A percentile compares a stretch with the other conserved stretches of the same genome.
phyloP scores from a whole-genome alignment of 441 rosid species.

The Syzygium malaccense region DNA sequence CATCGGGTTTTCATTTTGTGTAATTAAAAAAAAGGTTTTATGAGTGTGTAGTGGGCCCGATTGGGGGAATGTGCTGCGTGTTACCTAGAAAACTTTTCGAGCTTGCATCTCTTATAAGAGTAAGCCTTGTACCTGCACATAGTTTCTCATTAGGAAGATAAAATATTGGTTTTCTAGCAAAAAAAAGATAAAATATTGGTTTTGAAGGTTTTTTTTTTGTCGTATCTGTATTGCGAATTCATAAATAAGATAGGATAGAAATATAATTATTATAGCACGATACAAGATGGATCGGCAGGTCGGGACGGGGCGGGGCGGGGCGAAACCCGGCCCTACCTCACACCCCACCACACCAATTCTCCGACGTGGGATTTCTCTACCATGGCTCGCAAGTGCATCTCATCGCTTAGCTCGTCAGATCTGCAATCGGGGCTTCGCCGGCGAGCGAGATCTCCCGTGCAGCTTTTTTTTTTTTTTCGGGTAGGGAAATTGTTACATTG shows the following conservation, averaged over 20 bases:
- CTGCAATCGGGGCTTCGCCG: not conserved
- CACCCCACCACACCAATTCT: no score
- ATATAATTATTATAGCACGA: not conserved
- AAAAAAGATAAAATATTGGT: not conserved
- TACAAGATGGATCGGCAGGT: fast-evolving
- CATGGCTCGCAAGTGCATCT: no score
- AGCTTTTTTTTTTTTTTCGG: not conserved
- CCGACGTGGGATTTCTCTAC: fast-evolving
- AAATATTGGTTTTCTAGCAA: not conserved
- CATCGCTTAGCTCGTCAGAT: not conserved
- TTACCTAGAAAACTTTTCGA: not conserved
- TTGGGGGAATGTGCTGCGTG: no score
- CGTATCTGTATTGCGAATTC: not conserved
- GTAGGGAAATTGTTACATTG: not conserved
- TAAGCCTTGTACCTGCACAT: not conserved
- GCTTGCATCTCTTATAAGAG: not conserved
- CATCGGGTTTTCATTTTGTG: not conserved
- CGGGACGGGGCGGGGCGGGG: no score
- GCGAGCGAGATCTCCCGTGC: not conserved
- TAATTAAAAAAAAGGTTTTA: not conserved
- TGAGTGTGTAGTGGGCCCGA: not conserved
- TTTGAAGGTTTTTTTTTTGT: not conserved
- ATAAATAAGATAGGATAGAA: not conserved
- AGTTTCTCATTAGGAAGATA: not conserved
- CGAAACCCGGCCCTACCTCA: fast-evolving